Conservation (phyloP, 1,139 yeast genomes). For the Pichia norvegensis region DNA sequence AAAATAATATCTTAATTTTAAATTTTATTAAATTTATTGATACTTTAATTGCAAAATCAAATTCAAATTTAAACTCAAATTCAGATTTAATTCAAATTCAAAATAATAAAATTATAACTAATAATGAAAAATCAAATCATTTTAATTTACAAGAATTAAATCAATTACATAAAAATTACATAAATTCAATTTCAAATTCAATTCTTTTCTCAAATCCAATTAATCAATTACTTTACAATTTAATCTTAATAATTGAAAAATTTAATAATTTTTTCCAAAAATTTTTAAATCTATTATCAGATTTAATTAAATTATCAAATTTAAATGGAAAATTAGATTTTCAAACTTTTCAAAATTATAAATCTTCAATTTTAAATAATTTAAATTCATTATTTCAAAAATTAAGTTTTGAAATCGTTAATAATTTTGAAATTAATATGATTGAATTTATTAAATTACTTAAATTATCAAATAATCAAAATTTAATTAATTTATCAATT, state of each 20-base stretch:
- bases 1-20: slow-evolving; percentile 43
- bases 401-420: slow-evolving; percentile 22
- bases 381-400: slow-evolving; percentile 18
- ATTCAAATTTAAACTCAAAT: slow-evolving; percentile 18
- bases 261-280: slow-evolving; percentile 5
- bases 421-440: slow-evolving; percentile 24
- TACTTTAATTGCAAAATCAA: slow-evolving; percentile 19
- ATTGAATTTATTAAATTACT: slow-evolving; percentile 30
- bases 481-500: slow-evolving; percentile 29
- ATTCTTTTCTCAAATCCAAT: slow-evolving; percentile 10
- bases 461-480: slow-evolving; percentile 30
- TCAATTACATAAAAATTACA: slow-evolving; percentile 29
- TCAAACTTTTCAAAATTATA: slow-evolving; percentile 1
- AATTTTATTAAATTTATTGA: slow-evolving; percentile 24
- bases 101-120: neutral
- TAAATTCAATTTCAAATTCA: slow-evolving; percentile 22
- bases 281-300: slow-evolving; percentile 4
- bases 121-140: slow-evolving; percentile 6
- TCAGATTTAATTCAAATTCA: neutral
- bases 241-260: slow-evolving; percentile 5
- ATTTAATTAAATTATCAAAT: neutral
- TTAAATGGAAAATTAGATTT: neutral
- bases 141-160: slow-evolving; percentile 30
- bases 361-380: slow-evolving; percentile 11
- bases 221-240: slow-evolving; percentile 6